A percentile compares a stretch with the other conserved stretches of the same genome.
Conservation (phyloP, 1,284 basidiomycete species). For the Cryptococcus wingfieldii region DNA sequence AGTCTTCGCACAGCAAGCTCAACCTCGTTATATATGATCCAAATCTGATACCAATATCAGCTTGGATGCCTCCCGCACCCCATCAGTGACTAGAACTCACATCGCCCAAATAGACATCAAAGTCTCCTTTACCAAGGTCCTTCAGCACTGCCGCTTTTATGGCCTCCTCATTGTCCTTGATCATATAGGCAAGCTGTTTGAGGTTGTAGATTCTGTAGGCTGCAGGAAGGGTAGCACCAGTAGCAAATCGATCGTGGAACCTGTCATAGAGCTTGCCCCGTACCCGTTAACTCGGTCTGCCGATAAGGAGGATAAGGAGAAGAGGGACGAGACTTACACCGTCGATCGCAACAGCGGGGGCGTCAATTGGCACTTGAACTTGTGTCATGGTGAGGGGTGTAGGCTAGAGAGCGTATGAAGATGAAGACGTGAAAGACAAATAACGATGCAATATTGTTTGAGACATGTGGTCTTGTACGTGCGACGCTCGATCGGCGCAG, state of each 20-base stretch:
- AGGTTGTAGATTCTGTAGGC: slow-evolving; percentile 61
- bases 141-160: slow-evolving; percentile 54
- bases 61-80: background rate
- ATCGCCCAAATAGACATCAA: slow-evolving; percentile 30
- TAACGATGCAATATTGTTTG: too few relatives aligned
- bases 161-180: slow-evolving; percentile 58
- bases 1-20: slow-evolving; percentile 63
- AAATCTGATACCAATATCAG: slow-evolving; percentile 23
- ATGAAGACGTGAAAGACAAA: too few relatives aligned
- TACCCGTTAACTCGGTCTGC: too few relatives aligned
- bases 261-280: slow-evolving; percentile 43
- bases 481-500: too few relatives aligned
- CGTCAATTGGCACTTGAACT: too few relatives aligned
- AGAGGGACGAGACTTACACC: too few relatives aligned
- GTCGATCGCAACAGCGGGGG: too few relatives aligned
- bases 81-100: slow-evolving; percentile 21
- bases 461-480: too few relatives aligned
- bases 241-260: slow-evolving; percentile 54
- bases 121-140: slow-evolving; percentile 57
- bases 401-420: too few relatives aligned
- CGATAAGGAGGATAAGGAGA: too few relatives aligned
- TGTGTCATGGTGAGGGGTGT: too few relatives aligned
- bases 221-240: slow-evolving; percentile 55
- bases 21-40: slow-evolving; percentile 58
- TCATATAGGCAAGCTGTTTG: slow-evolving; percentile 59